Evolutionary conservation across 192 early-diverging fungal species (phyloP), one percentile per base, ranked within the genome.

Genomic region (Backusella tuberculispora): DNA sequence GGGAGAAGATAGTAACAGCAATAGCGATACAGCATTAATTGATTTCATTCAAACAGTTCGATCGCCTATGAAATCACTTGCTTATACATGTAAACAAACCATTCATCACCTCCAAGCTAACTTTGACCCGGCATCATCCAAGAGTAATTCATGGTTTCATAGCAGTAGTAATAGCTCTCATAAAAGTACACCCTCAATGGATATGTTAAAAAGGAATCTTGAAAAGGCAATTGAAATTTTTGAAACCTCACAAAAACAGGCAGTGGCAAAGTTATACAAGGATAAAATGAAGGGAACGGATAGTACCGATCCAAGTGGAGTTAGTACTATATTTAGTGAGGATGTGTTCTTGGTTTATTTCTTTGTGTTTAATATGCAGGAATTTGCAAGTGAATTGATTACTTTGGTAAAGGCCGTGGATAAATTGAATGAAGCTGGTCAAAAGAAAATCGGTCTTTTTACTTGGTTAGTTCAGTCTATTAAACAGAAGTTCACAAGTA

Each of bases 301-400:
- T 8, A 34, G 29, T 26, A 14, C 74, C 47, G 38, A 82, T 67
- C 69, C 71, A 44, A 45, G 24, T 6, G 47, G 81, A 64, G 44
- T 66, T 53, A 19, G 80, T 71, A 12, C 76, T 78, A 48, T 43
- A 5, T 69, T 73, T 17, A 88, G 90, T n/a, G 92, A 94, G 78
- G 88, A 92, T 77, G 87, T 95, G 24, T 93, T 94, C 65, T 76
- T 91, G 66, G 89, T 92, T 29, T 90, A 91, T 74, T 95, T 93
- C 73, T 94, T 94, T 77, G 90, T 92, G 34, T 94, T 93, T 53
- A 89, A 91, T 34, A 82, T 93, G 71, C 87, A 89, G 77, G 92
- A 94, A 76, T 91, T 94, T 69, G 90, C 85, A 12, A 88, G 84
- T 46, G 91, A 94, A 75, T 77, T 95, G 10, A 53, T 85, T 5